Base-by-base conservation (phyloP, 1,139 yeast genomes). In the Pichia cactophila region DNA sequence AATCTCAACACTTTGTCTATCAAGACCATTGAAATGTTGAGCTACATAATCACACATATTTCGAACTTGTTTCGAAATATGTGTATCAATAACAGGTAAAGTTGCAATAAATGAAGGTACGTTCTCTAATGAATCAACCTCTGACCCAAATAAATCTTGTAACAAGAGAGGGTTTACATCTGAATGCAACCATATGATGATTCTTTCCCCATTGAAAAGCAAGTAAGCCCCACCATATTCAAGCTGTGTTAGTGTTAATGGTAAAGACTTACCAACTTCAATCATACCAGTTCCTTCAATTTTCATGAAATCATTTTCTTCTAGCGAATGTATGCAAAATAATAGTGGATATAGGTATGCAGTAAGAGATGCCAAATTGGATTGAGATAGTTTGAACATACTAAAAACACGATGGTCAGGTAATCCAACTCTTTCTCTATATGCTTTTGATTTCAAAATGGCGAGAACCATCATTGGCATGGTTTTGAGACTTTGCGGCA, bases 401-500 rank as follows among this genome's bases (percentile, higher is more conserved):
- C 81, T 83, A 49, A 74, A 75, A 26, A 88, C 73, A 49, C 96
- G 75, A 1, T 74, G 61, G 63, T 84, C 88, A 20, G 81, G 78
- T 17, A 75, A 70, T 4, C 76, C 65, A 8, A 65, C 62, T 9
- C 64, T 62, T 33, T 72, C 76, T 49, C 82, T 74, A 59, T 90
- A 71, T 1, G 90, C 81, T 45, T 71, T 73, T 0, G 84, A 67
- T 63, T 92, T 92, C 57, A 83, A 74, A 53, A 89, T 78, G 0
- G 94, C 73, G 50, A 88, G 72, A 47, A 86, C 64, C 58, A 77
- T 81, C 58, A 83, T 73, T 6, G 95, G 83, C 48, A 92, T 70
- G 43, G 88, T 81, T 52, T 81, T 80, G 57, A 94, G 70, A 7
- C 94, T 80, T 46, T 85, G 86, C 0, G 98, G 98, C 68, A 92